phyloP scores from a whole-genome alignment of 2,329 filamentous ascomycete species.

The Aspergillus pseudoterreus region DNA sequence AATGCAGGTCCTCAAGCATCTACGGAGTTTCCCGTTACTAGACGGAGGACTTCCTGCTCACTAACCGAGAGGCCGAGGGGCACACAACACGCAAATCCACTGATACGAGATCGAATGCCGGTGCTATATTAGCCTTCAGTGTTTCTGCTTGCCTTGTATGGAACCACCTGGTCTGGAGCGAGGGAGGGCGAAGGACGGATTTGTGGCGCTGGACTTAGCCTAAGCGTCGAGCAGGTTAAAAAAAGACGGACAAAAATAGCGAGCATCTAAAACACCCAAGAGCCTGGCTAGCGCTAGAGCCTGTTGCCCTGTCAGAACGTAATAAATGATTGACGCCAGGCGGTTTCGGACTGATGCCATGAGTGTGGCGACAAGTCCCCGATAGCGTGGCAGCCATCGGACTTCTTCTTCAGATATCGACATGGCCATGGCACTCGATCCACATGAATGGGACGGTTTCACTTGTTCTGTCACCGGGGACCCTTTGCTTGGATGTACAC shows the following conservation, averaged over 20 bases:
- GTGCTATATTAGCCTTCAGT: background rate
- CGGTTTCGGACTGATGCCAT: conserved; percentile 1
- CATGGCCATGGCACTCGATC: background rate
- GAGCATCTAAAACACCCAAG: background rate
- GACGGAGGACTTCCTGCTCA: too few species aligned
- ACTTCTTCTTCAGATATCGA: background rate
- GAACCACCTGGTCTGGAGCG: background rate
- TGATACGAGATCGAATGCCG: background rate
- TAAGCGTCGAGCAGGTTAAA: conserved; percentile 3
- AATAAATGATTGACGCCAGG: background rate
- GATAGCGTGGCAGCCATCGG: conserved; percentile 3
- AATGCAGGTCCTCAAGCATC: too few species aligned
- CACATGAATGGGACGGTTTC: background rate
- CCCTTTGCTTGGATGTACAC: background rate
- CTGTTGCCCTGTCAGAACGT: background rate
- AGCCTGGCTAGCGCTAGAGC: conserved; percentile 2
- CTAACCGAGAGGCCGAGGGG: too few species aligned
- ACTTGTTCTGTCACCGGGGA: background rate
- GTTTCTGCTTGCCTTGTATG: background rate
- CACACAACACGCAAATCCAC: too few species aligned
- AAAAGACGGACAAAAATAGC: conserved; percentile 17
- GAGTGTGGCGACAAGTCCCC: background rate
- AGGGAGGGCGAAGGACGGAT: background rate
- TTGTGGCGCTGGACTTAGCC: background rate
- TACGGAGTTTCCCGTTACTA: too few species aligned